Percentiles rank a stretch among this genome's conserved stretches.
These are phyloP conservation scores for Calamus simplicifolius DNA, from an alignment of 176 grass and related monocot species.

Conservation along the genomic window DNA sequence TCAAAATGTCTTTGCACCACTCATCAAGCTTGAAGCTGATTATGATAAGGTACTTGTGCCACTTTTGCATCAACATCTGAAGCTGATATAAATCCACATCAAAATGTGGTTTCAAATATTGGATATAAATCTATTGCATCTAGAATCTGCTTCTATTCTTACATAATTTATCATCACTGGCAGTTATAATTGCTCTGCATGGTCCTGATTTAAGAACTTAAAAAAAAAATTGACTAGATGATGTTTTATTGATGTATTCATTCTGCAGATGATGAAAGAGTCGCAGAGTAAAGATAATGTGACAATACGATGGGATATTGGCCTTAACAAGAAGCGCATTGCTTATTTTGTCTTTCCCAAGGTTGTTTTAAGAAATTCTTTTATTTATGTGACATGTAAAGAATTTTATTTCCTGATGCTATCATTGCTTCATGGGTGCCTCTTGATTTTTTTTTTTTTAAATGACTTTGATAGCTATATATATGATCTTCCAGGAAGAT, in stretches of 20 bases:
- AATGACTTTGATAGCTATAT: too few relatives aligned
- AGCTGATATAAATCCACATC: too few relatives aligned
- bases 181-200: not conserved
- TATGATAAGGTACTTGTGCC: conserved; percentile 80
- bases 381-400: too few relatives aligned
- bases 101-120: too few relatives aligned
- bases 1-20: conserved; percentile 98
- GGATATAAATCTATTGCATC: too few relatives aligned
- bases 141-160: too few relatives aligned
- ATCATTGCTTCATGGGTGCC: too few relatives aligned
- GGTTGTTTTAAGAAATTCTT: conserved; percentile 31
- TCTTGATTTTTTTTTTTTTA: too few relatives aligned
- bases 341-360: conserved; percentile 99
- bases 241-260: too few relatives aligned
- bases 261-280: conserved; percentile 96
- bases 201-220: not conserved
- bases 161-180: too few relatives aligned
- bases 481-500: conserved; percentile 62
- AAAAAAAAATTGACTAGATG: too few relatives aligned
- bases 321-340: conserved; percentile 95
- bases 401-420: too few relatives aligned
- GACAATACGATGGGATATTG: conserved; percentile 92
- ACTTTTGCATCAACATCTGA: not conserved
- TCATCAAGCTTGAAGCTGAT: conserved; percentile 98
- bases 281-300: conserved; percentile 99